phyloP scores from a whole-genome alignment of 148 eudicot genomes.

The Bassia scoparia region DNA sequence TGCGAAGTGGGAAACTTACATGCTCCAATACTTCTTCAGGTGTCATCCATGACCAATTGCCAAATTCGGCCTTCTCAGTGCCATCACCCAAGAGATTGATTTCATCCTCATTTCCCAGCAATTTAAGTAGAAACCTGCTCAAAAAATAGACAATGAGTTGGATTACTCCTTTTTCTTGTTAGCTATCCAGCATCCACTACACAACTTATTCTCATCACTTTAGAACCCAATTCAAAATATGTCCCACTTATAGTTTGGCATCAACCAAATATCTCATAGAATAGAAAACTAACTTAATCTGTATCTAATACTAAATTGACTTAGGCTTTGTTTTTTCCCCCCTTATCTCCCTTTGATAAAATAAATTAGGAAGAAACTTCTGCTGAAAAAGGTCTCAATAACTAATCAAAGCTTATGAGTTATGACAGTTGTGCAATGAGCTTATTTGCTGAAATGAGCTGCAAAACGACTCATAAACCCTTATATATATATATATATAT shows the following conservation, averaged over 20 bases:
- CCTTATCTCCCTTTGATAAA: neutral
- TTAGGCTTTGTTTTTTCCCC: too few relatives aligned
- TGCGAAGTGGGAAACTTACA: conserved; percentile 33
- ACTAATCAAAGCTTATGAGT: neutral
- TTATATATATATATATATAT: too few relatives aligned
- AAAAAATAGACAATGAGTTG: neutral
- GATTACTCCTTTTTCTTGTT: neutral
- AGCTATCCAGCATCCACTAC: neutral
- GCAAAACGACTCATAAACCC: too few relatives aligned
- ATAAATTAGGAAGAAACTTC: neutral
- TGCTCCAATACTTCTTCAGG: conserved; percentile 69
- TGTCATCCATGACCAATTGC: conserved; percentile 89
- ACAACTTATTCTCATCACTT: neutral
- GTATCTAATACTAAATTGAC: too few relatives aligned
- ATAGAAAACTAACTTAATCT: too few relatives aligned
- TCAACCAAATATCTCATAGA: too few relatives aligned
- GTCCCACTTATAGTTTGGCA: too few relatives aligned
- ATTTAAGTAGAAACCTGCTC: conserved; percentile 76
- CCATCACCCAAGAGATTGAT: conserved; percentile 88
- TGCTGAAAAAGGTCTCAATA: too few relatives aligned
- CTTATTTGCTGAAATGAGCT: too few relatives aligned
- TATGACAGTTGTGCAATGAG: neutral
- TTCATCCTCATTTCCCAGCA: conserved; percentile 76
- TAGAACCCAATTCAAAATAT: neutral
- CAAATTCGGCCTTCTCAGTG: conserved; percentile 87